Evolutionary conservation across 177 flowering plant genomes (phyloP).

Genomic region (Tripterygium wilfordii): DNA sequence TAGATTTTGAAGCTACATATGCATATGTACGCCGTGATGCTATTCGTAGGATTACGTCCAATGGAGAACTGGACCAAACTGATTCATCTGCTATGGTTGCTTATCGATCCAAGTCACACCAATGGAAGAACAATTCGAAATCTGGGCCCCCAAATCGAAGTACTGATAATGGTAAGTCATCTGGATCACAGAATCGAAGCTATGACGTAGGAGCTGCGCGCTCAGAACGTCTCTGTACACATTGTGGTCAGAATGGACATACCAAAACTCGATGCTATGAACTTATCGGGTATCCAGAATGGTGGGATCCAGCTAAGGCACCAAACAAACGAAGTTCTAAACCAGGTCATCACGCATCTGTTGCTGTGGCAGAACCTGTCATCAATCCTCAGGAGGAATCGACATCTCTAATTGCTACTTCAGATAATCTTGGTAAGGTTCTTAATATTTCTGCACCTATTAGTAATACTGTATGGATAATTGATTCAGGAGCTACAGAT

Average conservation of each 20-base stretch:
- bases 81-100: constrained; percentile 16
- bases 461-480: constrained; percentile 6
- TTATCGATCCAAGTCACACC: background rate
- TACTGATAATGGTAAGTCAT: too few species aligned
- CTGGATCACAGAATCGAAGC: too few species aligned
- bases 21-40: background rate
- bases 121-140: too few species aligned
- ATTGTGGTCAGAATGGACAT: constrained; percentile 7
- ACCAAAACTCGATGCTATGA: constrained; percentile 9
- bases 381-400: background rate
- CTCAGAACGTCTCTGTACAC: too few species aligned
- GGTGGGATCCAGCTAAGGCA: too few species aligned
- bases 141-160: too few species aligned
- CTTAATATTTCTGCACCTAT: constrained; percentile 3
- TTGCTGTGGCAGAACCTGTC: background rate
- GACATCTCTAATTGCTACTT: background rate
- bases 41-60: background rate
- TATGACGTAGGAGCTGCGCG: too few species aligned
- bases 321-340: too few species aligned
- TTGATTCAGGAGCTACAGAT: constrained; percentile 8
- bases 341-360: too few species aligned
- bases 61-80: constrained; percentile 2
- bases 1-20: background rate
- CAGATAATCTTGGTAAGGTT: constrained; percentile 1
- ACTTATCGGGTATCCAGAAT: background rate